Evolutionary conservation across 2,329 filamentous ascomycete species (phyloP), one percentile per base, ranked within the genome.

Genomic region (Diaporthe sp.): DNA sequence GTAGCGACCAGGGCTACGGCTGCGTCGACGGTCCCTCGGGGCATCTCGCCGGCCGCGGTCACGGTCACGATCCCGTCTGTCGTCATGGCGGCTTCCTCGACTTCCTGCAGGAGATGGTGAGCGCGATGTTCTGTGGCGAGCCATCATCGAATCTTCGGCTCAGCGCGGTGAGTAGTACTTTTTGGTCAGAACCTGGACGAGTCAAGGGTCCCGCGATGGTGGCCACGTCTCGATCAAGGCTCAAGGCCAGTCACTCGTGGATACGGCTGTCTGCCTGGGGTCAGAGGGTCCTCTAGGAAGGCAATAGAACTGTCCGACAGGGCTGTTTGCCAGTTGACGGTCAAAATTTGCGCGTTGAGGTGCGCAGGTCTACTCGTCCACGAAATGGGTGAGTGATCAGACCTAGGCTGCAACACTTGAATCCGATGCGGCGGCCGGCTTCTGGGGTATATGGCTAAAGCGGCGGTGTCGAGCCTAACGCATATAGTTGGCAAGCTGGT

Each of bases 71-170:
- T 85, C 89, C 84, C 84, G 90, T 84, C 91, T 91, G 80, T 86
- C 87, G 84, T 90, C 89, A 85, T 90, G 73, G 70, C 76, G 76
- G 71, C 73, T 77, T 77, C 76, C 76, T 77, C 76, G 92, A 90
- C 94, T 95, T 92, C 94, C 94, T 95, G 93, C 92, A 93, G 94
- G 94, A 92, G 93, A 95, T 94, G 94, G 94, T 96, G 94, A 96
- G 94, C 94, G 90, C 87, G 90, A 90, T 88, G 90, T 89, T 89
- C 88, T 91, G 86, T 87, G 90, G 86, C 90, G 90, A 90, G 89
- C 89, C 90, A 92, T 92, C 77, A 78, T 80, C 79, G 79, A 77
- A 78, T 75, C 79, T 78, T 76, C 79, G 81, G 81, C 81, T 82
- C 81, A 81, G 80, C 79, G 78, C 80, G 80, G 79, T 82, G 79